Evolutionary conservation across 805 yeast genomes (phyloP).

Genomic region (Maudiozyma barnettii): DNA sequence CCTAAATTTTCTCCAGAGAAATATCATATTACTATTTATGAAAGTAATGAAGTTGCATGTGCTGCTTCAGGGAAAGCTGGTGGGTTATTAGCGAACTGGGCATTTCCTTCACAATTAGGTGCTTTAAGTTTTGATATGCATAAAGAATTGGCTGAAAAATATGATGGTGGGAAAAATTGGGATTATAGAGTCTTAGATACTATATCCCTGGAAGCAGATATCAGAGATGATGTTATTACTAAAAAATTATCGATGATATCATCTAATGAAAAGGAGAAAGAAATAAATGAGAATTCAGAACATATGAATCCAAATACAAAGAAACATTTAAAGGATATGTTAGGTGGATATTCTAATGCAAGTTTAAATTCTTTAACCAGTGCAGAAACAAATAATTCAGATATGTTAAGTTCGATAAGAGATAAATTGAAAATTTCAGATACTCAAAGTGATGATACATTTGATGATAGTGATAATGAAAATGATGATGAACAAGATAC

Average conservation of each 20-base stretch:
- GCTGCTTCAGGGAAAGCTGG: constrained; percentile 98
- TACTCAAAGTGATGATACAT: constrained; percentile 6
- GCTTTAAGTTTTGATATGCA: constrained; percentile 81
- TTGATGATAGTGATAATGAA: constrained; percentile 1
- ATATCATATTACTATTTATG: constrained; percentile 76
- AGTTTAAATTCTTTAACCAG: constrained; percentile 1
- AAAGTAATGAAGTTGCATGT: constrained; percentile 87
- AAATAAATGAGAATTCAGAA: background rate
- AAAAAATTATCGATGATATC: background rate
- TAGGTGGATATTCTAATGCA: constrained; percentile 1
- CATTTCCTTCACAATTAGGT: constrained; percentile 90
- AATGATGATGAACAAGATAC: background rate
- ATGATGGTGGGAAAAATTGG: constrained; percentile 82
- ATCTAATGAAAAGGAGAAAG: background rate
- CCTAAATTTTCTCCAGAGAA: constrained; percentile 64
- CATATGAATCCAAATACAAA: background rate
- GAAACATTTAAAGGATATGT: background rate
- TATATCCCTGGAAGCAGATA: constrained; percentile 77
- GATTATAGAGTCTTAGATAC: constrained; percentile 87
- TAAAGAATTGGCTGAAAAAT: constrained; percentile 67
- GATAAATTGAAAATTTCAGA: constrained; percentile 1
- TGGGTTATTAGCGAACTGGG: constrained; percentile 90
- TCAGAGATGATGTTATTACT: constrained; percentile 27
- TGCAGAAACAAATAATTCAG: background rate
- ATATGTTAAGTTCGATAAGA: constrained; percentile 1